phyloP scores from a whole-genome alignment of 805 yeast genomes.

The Tetrapisispora taiwanensis region DNA sequence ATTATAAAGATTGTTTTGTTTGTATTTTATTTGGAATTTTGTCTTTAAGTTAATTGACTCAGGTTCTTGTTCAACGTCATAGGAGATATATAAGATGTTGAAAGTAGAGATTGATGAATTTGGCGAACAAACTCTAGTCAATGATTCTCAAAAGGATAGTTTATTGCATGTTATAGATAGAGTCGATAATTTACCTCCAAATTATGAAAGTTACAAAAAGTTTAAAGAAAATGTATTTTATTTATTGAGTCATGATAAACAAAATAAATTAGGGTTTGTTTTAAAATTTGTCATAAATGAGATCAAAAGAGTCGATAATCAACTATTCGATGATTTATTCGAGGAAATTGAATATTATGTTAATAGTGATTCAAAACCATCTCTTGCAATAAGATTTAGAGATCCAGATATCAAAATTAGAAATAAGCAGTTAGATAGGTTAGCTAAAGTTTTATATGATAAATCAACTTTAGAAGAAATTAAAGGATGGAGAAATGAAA shows the following conservation, averaged over 20 bases:
- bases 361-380: not conserved
- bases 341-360: conserved; percentile 12
- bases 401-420: conserved; percentile 26
- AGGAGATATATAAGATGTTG: not conserved
- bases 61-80: no score
- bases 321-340: conserved; percentile 18
- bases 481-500: conserved; percentile 80
- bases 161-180: conserved; percentile 19
- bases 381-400: conserved; percentile 18
- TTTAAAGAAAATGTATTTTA: conserved; percentile 24
- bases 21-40: no score
- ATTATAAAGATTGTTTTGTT: no score
- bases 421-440: conserved; percentile 32
- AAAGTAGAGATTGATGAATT: conserved; percentile 1
- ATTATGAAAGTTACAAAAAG: conserved; percentile 10
- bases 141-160: conserved; percentile 16
- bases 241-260: conserved; percentile 31
- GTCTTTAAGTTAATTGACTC: no score
- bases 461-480: conserved; percentile 28
- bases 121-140: conserved; percentile 15
- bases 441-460: conserved; percentile 37
- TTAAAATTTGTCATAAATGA: conserved; percentile 28
- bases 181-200: conserved; percentile 22
- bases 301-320: conserved; percentile 17
- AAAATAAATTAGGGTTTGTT: conserved; percentile 31